A percentile compares a stretch with the other conserved stretches of the same genome.
phyloP scores from a whole-genome alignment of 345 rosid genomes.

The Eucalyptus marginata region DNA sequence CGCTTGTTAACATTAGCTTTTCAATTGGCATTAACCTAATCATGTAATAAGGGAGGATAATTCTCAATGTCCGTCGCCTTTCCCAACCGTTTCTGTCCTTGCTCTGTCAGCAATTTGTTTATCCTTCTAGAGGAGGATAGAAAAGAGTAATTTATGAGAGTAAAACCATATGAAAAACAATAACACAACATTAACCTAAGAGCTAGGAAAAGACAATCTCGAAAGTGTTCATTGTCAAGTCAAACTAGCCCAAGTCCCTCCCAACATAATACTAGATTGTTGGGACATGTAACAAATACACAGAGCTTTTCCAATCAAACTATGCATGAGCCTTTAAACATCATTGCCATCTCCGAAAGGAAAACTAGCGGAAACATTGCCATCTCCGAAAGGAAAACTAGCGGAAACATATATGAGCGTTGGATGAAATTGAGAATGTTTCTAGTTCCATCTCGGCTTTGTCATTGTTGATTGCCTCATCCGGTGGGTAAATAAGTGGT shows the following conservation, averaged over 20 bases:
- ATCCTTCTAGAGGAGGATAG: background rate
- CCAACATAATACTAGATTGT: background rate
- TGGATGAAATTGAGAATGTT: too few species aligned
- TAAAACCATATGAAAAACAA: background rate
- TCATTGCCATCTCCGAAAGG: too few species aligned
- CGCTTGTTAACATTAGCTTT: background rate
- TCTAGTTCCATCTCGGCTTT: too few species aligned
- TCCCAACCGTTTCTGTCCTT: too few species aligned
- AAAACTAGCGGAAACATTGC: too few species aligned
- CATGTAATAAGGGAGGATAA: background rate
- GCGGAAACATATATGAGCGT: fast-evolving
- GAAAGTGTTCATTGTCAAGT: background rate
- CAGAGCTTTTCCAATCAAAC: too few species aligned
- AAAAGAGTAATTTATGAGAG: background rate
- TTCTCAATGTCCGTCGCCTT: background rate
- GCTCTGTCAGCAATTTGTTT: too few species aligned
- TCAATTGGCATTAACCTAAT: background rate
- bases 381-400: too few species aligned
- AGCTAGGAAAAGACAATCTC: background rate
- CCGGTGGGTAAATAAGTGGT: too few species aligned
- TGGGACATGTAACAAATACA: too few species aligned
- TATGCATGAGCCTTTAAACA: too few species aligned
- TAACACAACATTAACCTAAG: background rate
- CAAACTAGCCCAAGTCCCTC: background rate
- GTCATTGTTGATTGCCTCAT: fast-evolving